Percentiles rank a stretch among this genome's conserved stretches.
phyloP scores from a whole-genome alignment of 331 rosid species.

The Acacia concinna region DNA sequence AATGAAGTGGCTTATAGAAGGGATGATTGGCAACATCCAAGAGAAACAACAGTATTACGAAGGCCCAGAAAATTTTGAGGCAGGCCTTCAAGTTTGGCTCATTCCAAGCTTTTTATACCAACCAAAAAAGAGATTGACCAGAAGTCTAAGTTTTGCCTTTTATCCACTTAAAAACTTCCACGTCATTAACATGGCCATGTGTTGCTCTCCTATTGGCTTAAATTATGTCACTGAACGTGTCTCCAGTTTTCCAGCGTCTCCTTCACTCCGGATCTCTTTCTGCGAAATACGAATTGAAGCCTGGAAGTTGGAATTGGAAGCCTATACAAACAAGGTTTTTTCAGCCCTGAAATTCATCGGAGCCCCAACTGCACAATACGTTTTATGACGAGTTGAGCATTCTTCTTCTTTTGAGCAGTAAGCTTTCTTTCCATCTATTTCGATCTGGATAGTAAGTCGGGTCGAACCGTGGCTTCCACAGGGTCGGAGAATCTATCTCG shows the following conservation, averaged over 20 bases:
- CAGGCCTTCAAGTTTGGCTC: neutral
- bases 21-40: too few species aligned
- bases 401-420: neutral
- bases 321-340: neutral
- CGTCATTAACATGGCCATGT: conserved; percentile 9
- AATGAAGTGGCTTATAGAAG: too few species aligned
- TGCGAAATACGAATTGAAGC: neutral
- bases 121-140: neutral
- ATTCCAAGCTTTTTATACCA: neutral
- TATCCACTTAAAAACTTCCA: conserved; percentile 39
- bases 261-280: neutral
- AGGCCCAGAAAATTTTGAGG: neutral
- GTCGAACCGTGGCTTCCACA: conserved; percentile 88
- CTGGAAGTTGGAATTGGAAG: neutral
- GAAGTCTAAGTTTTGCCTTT: neutral
- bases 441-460: conserved; percentile 42
- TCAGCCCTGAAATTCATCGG: too few species aligned
- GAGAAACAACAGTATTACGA: neutral
- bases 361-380: conserved; percentile 22
- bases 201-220: conserved; percentile 19
- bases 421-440: neutral
- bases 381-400: neutral
- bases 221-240: conserved; percentile 39
- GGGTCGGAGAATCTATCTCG: conserved; percentile 71
- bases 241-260: neutral